A percentile compares a stretch with the other conserved stretches of the same genome.
Conservation (phyloP, 2,329 filamentous ascomycete species). For the Zalaria sp. region DNA sequence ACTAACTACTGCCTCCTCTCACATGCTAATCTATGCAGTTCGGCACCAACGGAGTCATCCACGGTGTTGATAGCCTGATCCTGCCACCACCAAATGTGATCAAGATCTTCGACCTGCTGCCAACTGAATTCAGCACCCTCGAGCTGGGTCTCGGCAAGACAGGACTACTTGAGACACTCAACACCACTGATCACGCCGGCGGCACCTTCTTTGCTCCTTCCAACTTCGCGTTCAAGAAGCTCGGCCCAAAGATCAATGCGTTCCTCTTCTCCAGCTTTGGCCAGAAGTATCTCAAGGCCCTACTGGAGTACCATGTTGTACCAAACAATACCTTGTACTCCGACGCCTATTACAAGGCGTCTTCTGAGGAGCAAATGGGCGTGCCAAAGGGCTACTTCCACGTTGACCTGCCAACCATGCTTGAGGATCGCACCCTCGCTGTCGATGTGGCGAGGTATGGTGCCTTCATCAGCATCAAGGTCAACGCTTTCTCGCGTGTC, state of each 20-base stretch:
- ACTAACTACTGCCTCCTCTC: not conserved
- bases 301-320: constrained; percentile 58
- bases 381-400: constrained; percentile 41
- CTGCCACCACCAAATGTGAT: constrained; percentile 56
- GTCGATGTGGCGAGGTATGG: constrained; percentile 58
- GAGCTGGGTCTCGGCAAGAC: constrained; percentile 62
- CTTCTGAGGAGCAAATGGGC: constrained; percentile 14
- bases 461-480: constrained; percentile 55
- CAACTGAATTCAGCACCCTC: constrained; percentile 64
- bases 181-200: constrained; percentile 42
- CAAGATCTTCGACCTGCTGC: constrained; percentile 50
- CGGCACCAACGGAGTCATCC: constrained; percentile 68
- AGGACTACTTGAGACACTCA: constrained; percentile 47
- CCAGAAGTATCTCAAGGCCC: constrained; percentile 58
- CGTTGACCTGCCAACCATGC: constrained; percentile 58
- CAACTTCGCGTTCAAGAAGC: constrained; percentile 65
- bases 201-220: constrained; percentile 69
- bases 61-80: constrained; percentile 62
- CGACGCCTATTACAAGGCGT: constrained; percentile 53
- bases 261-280: constrained; percentile 75
- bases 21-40: constrained; percentile 28
- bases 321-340: constrained; percentile 67
- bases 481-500: constrained; percentile 61
- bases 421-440: constrained; percentile 50
- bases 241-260: constrained; percentile 60